Evolutionary conservation across 768 basidiomycete genomes (phyloP), one percentile per base, ranked within the genome.

Genomic region (Amanita subjunquillea): DNA sequence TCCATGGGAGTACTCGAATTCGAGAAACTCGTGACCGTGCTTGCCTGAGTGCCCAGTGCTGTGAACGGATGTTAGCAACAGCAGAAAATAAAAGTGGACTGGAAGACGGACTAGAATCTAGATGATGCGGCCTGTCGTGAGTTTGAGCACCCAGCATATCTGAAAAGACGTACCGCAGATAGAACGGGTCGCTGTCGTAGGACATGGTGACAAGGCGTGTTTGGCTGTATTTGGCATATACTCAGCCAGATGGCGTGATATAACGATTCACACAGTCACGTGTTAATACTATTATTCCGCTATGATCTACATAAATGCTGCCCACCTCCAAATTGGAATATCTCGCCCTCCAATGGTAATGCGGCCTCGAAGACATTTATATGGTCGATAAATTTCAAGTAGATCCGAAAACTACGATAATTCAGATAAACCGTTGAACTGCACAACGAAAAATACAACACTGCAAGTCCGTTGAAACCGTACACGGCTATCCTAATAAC

Each of bases 41-140:
- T 93, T 93, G 55, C 95, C 95, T 62, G 92, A 94, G 69, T 99
- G 95, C n/a, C 96, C 95, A 29, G 94, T 95, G 68, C 90, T 91
- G 65, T 47, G 43, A 45, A 42, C 7, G 32, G 15, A 27, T 15
- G 36, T 54, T 9, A 47, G 20, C 7, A 23, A n/a, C 17, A 36
- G 1, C 20, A 6, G 47, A 45, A 20, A 41, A n/a, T 54, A 44
- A 17, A 42, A 22, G 36, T 34, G 36, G 17, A 40, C 54, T 48
- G 22, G 40, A 3, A 13, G 17, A 52, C 65, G 42, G 61, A 77
- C 76, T 75, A 77, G 66, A 78, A 78, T 72, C 76, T 78, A 50
- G 1, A 51, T 17, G 36, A 20, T 53, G 49, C 23, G 30, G 8
- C 12, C 36, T 20, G 17, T 41, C n/a, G 44, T 60, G 45, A 63